Evolutionary conservation across 1,284 basidiomycete species (phyloP).

Genomic region (Apiotrichum veenhuisii): DNA sequence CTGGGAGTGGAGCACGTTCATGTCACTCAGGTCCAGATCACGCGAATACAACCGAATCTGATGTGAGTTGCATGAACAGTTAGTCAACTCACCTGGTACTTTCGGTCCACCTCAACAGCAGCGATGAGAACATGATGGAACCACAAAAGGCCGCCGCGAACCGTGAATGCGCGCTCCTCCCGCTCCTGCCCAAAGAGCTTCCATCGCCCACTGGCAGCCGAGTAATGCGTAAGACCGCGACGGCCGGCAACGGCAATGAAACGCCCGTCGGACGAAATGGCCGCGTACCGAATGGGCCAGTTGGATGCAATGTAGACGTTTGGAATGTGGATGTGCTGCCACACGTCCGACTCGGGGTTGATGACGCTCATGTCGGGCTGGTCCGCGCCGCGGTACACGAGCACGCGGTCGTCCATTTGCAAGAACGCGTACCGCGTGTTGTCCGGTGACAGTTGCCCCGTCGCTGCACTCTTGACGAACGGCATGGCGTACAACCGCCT

Average conservation of each 20-base stretch:
- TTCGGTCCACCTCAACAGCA: conserved; percentile 74
- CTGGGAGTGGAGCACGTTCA: conserved; percentile 79
- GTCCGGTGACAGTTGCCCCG: conserved; percentile 79
- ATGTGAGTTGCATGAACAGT: not conserved
- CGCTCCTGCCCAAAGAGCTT: conserved; percentile 77
- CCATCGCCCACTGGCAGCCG: conserved; percentile 89
- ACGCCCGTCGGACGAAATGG: conserved; percentile 83
- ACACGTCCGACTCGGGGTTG: conserved; percentile 97
- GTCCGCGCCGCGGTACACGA: conserved; percentile 95
- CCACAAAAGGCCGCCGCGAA: conserved; percentile 91
- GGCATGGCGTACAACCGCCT: conserved; percentile 68
- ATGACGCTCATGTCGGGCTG: conserved; percentile 98
- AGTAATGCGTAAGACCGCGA: conserved; percentile 89
- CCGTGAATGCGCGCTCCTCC: conserved; percentile 86
- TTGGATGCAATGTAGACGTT: conserved; percentile 81
- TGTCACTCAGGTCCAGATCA: conserved; percentile 81
- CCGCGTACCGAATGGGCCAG: conserved; percentile 93
- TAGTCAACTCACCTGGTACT: conserved; percentile 66
- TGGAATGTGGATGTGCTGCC: conserved; percentile 89
- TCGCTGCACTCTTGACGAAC: conserved; percentile 91
- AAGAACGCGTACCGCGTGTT: conserved; percentile 77
- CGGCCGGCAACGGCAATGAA: conserved; percentile 91
- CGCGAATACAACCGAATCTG: conserved; percentile 94
- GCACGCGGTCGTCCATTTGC: conserved; percentile 87
- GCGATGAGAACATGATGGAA: conserved; percentile 94